Evolutionary conservation across 2,329 filamentous ascomycete genomes (phyloP), one percentile per base, ranked within the genome.

Genomic region (Hysterium pulicare): DNA sequence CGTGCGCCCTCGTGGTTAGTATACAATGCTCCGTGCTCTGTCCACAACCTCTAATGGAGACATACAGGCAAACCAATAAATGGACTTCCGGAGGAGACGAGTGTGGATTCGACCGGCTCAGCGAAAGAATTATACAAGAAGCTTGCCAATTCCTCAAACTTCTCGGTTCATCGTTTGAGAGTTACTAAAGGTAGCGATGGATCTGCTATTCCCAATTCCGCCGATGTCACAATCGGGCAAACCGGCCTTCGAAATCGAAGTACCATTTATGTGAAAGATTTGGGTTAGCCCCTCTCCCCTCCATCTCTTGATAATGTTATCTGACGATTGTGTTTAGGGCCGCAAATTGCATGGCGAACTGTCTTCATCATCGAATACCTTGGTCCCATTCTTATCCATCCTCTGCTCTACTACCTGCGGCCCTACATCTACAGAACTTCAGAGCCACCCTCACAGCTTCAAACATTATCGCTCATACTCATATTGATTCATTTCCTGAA

Each of bases 341-440:
- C 84, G 37, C 93, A 98, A 69, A 85, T 96, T 42, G 82, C 82
- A 49, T 98, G 93, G 93, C 84, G 83, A 51, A 93, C 88, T 47
- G 91, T 97, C 67, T 98, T 91, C 75, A 73, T 96, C 49, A 83
- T 96, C 73, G 93, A 98, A 71, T 98, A 98, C 69, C 71, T 93
- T 52, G 93, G 93, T 3, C 93, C 93, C 5, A 79, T 97, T 58
- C 71, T 96, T 59, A 86, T 97, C 71, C 90, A 96, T 72, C 79
- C 81, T 33, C 74, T 87, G 56, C 75, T 90, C 66, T 83, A 79
- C 67, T 69, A 78, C 54, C 73, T 87, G 42, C 86, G 90, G 37
- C 82, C 86, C 19, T 82, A 85, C 65, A 73, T 90, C 57, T 90
- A 89, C 71, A 75, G 74, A 50, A 74, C 58, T 59, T 72, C 62